Evolutionary conservation across 139 green algal genomes (phyloP), one percentile per base, ranked within the genome.

Genomic region (Haematococcus sp.): DNA sequence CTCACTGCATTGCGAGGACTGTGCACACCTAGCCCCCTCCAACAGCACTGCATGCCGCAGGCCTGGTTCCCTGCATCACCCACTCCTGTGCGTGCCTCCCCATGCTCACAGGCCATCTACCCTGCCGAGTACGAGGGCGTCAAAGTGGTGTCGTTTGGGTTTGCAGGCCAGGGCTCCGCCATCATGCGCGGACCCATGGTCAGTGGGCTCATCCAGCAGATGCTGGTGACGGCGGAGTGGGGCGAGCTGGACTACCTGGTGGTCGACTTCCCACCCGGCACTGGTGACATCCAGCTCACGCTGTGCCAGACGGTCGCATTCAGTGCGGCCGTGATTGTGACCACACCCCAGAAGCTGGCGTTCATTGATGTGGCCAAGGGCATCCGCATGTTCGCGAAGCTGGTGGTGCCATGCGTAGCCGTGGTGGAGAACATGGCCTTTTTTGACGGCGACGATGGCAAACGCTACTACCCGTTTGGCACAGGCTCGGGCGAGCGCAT

Each of bases 351-450:
- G 85, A 96, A 95, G 76, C 84, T 99, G 68, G 91, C 96, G 9
- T 99, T 97, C 85, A 93, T 98, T n/a, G 96, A 99, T 73, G 96
- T 99, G 27, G 94, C 93, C 56, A 99, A 99, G 68, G 94, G 94
- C 63, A 93, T 99, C 71, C 90, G 94, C 77, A 99, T 99, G 96
- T 99, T 99, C 88, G 92, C 94, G 16, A 93, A 93, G 69, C 84
- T 99, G 30, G 77, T 85, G 72, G 79, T 99, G 65, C 96, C 95
- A 0, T 98, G 93, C 63, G 94, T 98, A 40, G 89, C 91, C 11
- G 94, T 99, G 22, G 96, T 97, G n/a, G 95, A 99, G 87, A 99
- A 99, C 91, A 99, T 99, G 96, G 82, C 74, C 0, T 98, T 92
- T 86, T 99, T 99, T 83, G 94, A 98, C 4, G 95, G 69, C 0